phyloP scores from a whole-genome alignment of 164 flowering plant species.

The Kingdonia uniflora region DNA sequence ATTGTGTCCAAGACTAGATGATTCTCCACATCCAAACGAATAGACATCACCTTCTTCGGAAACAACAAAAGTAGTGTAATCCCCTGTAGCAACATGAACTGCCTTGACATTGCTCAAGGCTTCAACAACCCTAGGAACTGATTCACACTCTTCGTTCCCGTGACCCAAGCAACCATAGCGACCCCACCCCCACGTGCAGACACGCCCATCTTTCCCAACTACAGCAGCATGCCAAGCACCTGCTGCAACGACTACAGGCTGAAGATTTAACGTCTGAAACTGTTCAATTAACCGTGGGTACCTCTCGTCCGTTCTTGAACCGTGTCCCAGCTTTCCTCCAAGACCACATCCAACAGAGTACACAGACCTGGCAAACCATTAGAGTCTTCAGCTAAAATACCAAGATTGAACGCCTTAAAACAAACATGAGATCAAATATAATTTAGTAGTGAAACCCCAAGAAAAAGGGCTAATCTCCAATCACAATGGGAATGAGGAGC shows the following conservation, averaged over 20 bases:
- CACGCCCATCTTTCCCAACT: slow-evolving; percentile 89
- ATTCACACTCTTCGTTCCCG: slow-evolving; percentile 89
- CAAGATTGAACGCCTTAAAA: too few species aligned
- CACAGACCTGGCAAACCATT: slow-evolving; percentile 57
- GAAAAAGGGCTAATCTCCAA: too few species aligned
- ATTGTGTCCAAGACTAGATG: slow-evolving; percentile 90
- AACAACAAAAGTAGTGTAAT: slow-evolving; percentile 92
- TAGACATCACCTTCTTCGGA: slow-evolving; percentile 88
- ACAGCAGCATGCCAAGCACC: slow-evolving; percentile 99
- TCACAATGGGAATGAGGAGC: slow-evolving; percentile 18
- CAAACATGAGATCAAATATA: too few species aligned
- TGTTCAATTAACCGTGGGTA: slow-evolving; percentile 83
- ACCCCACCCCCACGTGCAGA: slow-evolving; percentile 99
- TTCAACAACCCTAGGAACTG: slow-evolving; percentile 84
- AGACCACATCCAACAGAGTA: slow-evolving; percentile 97
- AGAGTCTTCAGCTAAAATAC: too few species aligned
- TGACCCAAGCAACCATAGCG: slow-evolving; percentile 97
- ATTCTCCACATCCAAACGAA: slow-evolving; percentile 97
- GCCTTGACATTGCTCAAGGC: slow-evolving; percentile 67
- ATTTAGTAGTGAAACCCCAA: too few species aligned
- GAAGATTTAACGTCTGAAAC: slow-evolving; percentile 64
- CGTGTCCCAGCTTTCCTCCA: slow-evolving; percentile 98
- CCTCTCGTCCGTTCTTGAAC: slow-evolving; percentile 69
- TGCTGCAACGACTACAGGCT: slow-evolving; percentile 85
- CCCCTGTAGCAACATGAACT: slow-evolving; percentile 93